Evolutionary conservation across 441 rosid genomes (phyloP).

Genomic region (Jatropha multifida): DNA sequence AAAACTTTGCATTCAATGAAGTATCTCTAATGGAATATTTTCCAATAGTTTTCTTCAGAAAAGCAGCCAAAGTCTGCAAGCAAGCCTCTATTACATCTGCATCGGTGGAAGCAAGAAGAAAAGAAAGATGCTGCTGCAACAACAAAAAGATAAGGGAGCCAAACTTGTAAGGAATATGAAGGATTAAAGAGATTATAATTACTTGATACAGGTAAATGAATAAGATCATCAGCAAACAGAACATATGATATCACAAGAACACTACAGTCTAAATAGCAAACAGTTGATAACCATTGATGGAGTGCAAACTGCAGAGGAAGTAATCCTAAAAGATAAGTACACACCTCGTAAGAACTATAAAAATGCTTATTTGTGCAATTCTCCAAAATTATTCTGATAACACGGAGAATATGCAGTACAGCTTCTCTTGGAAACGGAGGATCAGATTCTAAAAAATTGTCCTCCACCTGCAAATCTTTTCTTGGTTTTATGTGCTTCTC

Average conservation of each 20-base stretch:
- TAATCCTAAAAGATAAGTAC: constrained; percentile 10
- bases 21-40: constrained; percentile 80
- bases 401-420: constrained; percentile 90
- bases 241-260: neutral
- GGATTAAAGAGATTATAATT: constrained; percentile 4
- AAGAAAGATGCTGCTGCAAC: constrained; percentile 95
- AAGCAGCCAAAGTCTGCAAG: constrained; percentile 85
- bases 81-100: constrained; percentile 96
- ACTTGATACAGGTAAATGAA: neutral
- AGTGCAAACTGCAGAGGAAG: neutral
- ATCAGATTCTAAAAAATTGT: constrained; percentile 65
- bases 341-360: constrained; percentile 92
- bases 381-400: constrained; percentile 85
- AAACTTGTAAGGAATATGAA: constrained; percentile 23
- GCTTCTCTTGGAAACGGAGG: constrained; percentile 87
- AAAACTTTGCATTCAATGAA: constrained; percentile 74
- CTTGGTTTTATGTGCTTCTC: constrained; percentile 87
- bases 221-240: neutral
- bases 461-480: constrained; percentile 85
- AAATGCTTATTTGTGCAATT: constrained; percentile 97
- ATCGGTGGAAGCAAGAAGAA: constrained; percentile 92
- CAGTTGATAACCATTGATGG: neutral
- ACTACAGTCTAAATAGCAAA: neutral
- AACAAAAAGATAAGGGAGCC: constrained; percentile 27
- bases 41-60: constrained; percentile 81